These are phyloP conservation scores for Oxyria digyna DNA, from an alignment of 148 eudicot genomes.

Conservation along the genomic window DNA sequence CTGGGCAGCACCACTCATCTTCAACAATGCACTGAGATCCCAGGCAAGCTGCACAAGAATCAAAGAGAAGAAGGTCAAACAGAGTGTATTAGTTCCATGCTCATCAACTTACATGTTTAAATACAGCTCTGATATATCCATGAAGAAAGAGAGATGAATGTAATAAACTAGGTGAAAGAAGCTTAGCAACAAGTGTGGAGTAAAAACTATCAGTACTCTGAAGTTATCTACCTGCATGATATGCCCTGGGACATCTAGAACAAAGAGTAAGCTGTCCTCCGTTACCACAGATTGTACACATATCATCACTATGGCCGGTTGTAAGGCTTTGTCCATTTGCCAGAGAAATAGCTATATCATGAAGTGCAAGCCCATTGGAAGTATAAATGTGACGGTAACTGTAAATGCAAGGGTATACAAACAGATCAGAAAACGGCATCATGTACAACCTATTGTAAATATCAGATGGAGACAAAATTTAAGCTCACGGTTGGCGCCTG, in stretches of 20 bases:
- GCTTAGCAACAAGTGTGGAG: no score
- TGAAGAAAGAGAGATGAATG: not conserved
- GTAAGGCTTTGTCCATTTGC: slow-evolving; percentile 61
- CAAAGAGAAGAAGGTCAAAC: not conserved
- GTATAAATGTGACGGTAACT: slow-evolving; percentile 19
- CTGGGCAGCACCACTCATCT: slow-evolving; percentile 57
- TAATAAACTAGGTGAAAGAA: not conserved
- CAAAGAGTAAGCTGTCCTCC: slow-evolving; percentile 72
- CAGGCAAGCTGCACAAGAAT: slow-evolving; percentile 59
- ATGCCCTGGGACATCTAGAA: slow-evolving; percentile 63
- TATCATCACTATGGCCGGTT: slow-evolving; percentile 83
- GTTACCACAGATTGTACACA: slow-evolving; percentile 97
- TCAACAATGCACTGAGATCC: slow-evolving; percentile 37
- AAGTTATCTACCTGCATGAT: slow-evolving; percentile 25
- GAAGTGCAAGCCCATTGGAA: slow-evolving; percentile 70
- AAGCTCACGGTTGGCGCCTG: slow-evolving; percentile 93
- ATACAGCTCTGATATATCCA: not conserved
- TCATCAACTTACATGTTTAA: not conserved
- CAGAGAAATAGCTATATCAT: slow-evolving; percentile 72
- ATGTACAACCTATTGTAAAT: not conserved
- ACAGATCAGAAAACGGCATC: not conserved
- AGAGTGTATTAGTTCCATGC: not conserved
- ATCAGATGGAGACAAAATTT: not conserved
- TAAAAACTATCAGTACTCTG: no score
- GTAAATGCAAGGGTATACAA: not conserved